Base-by-base conservation (phyloP, 257 asterid genomes). In the Solanum raphanifolium region DNA sequence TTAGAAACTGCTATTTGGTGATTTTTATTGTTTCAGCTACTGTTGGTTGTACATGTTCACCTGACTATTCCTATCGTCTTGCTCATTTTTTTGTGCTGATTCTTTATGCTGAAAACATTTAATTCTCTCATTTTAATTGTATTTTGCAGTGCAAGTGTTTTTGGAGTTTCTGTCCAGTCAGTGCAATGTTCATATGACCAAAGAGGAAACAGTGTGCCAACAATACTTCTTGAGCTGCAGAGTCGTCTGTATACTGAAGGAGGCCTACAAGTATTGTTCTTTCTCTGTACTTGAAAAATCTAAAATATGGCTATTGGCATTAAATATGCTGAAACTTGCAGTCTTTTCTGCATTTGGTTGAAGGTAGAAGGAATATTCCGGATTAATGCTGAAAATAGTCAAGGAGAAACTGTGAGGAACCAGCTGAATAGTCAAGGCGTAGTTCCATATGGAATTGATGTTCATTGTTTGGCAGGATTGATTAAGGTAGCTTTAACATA, bases 351-450 rank as follows among this genome's bases (percentile, higher is more conserved):
- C 38, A 0, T 31, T 81, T 88, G 48, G 23, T 79, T 87, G 27
- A 90, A 96, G 98, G 98, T 95, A 81, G 99, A 96, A 91, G 99
- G 99, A 83, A 96, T 96, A 84, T 96, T 96, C 89, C 91, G 98
- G 85, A 95, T 96, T 76, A 96, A 93, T 91, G 94, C 95, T 3
- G 99, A 93, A 86, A 95, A 96, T 60, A 91, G 95, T 87, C 93
- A 94, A 71, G 98, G 93, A 84, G 95, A 96, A 86, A 69, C 87
- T 83, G 95, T 96, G 66, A 88, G 97, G 86, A 86, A 74, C 68
- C 96, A 93, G 93, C 93, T 95, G 58, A 94, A 95, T 75, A 92
- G 85, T 81, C 92, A 83, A 88, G 99, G 98, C 48, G 65, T 93
- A 36, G 93, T 95, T 39, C 98, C 98, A 15, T 90, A 68, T 89